Conservation (phyloP, 192 early-diverging fungal genomes). For the Coemansia sp. region DNA sequence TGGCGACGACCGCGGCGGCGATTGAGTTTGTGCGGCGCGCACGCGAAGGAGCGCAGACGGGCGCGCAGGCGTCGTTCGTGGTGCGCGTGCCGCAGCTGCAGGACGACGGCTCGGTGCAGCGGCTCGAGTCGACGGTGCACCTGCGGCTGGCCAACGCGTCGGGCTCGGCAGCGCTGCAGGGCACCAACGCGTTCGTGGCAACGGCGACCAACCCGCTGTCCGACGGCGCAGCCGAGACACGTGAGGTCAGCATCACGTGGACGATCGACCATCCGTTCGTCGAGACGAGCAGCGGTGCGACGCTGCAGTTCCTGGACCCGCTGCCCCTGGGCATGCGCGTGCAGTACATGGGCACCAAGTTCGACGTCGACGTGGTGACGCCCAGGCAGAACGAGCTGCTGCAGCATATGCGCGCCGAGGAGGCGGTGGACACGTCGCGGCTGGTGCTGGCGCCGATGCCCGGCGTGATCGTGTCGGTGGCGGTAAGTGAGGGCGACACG, state of each 20-base stretch:
- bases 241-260: conserved; percentile 60
- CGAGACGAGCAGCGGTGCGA: conserved; percentile 41
- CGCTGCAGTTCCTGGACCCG: conserved; percentile 70
- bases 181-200: conserved; percentile 30
- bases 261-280: conserved; percentile 71
- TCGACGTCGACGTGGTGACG: conserved; percentile 66
- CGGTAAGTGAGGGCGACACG: conserved; percentile 75
- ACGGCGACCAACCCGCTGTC: not conserved
- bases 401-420: conserved; percentile 73
- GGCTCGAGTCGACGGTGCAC: conserved; percentile 18
- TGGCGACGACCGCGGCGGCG: conserved; percentile 64
- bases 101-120: conserved; percentile 45
- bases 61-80: not conserved
- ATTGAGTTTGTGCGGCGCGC: conserved; percentile 67
- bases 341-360: conserved; percentile 82
- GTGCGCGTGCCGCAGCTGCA: conserved; percentile 49
- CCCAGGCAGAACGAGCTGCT: conserved; percentile 62
- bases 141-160: conserved; percentile 5
- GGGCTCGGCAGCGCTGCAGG: not conserved
- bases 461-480: conserved; percentile 78
- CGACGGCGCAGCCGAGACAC: not conserved
- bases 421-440: conserved; percentile 67
- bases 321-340: conserved; percentile 75
- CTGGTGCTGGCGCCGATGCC: conserved; percentile 89
- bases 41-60: conserved; percentile 20